Evolutionary conservation across 192 early-diverging fungal genomes (phyloP), one percentile per base, ranked within the genome.

Genomic region (Backusella westeae): DNA sequence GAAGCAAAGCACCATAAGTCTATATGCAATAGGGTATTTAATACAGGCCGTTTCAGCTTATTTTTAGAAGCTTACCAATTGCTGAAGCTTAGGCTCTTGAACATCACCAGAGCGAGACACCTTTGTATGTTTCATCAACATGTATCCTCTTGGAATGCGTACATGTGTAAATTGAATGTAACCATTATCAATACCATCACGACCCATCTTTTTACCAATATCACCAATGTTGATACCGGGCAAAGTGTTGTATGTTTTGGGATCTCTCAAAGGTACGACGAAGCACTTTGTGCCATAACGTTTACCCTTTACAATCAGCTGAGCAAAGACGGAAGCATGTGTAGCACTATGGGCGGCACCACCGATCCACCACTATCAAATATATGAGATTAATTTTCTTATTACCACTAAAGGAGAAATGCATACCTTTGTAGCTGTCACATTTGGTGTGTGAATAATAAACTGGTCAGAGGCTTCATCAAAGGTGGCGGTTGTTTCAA

Each of bases 91-190:
- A 32, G 94, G 95, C 80, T 94, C 93, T 73, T 92, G 88, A 65
- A 95, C 93, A 59, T 89, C 87, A 69, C 94, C 93, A n/a, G 87
- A 81, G 21, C 91, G 89, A 44, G 88, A 89, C 56, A 96, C 93
- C 86, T 95, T 95, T 75, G 96, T 92, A 80, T 97, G 94, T 86
- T 95, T 96, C 93, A 94, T 94, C 75, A 97, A 84, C 96, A 97
- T 97, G 80, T 96, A 89, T 42, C 91, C 91, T 34, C 95, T 88
- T 10, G 96, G 96, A 34, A 97, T 91, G 69, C 95, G 93, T 63
- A 97, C 95, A 78, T 95, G 87, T 36, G 96, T 96, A 80, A 97
- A 95, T 84, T 94, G 93, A 81, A 97, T 96, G 89, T 91, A 97
- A 17, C 94, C 96, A 75, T 97, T 97, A 83, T 96, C 96, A 67